A percentile compares a stretch with the other conserved stretches of the same genome.
phyloP scores from a whole-genome alignment of 2,329 filamentous ascomycete genomes.

The Botrytis porri region DNA sequence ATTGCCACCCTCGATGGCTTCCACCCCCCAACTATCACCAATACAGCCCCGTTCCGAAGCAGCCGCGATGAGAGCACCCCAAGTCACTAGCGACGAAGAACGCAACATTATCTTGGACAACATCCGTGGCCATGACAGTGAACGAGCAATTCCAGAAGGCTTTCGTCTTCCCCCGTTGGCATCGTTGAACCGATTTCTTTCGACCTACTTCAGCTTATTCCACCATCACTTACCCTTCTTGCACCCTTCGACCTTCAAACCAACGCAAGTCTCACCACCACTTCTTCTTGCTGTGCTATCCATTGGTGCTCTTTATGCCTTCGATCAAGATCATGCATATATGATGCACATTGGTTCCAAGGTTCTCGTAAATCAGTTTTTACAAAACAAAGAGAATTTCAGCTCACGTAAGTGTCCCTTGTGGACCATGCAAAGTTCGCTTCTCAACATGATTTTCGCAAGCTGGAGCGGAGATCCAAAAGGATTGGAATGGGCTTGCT shows the following conservation, averaged over 20 bases:
- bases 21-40: slow-evolving; percentile 72
- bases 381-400: slow-evolving; percentile 98
- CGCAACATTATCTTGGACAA: slow-evolving; percentile 82
- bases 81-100: slow-evolving; percentile 80
- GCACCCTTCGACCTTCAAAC: slow-evolving; percentile 86
- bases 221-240: slow-evolving; percentile 96
- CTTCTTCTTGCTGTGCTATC: slow-evolving; percentile 87
- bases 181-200: slow-evolving; percentile 85
- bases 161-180: slow-evolving; percentile 81
- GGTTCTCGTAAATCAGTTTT: slow-evolving; percentile 91
- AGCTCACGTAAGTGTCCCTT: slow-evolving; percentile 95
- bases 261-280: slow-evolving; percentile 74
- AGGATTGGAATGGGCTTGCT: slow-evolving; percentile 97
- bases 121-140: slow-evolving; percentile 75
- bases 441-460: slow-evolving; percentile 98
- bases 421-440: slow-evolving; percentile 96
- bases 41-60: slow-evolving; percentile 59
- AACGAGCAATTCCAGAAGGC: slow-evolving; percentile 79
- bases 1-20: slow-evolving; percentile 64
- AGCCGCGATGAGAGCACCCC: slow-evolving; percentile 63
- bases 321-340: slow-evolving; percentile 95
- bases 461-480: slow-evolving; percentile 99
- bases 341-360: slow-evolving; percentile 97
- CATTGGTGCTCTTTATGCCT: slow-evolving; percentile 93
- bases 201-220: slow-evolving; percentile 95